Evolutionary conservation across 345 rosid genomes (phyloP).

Genomic region (Pugionium dolabratum): DNA sequence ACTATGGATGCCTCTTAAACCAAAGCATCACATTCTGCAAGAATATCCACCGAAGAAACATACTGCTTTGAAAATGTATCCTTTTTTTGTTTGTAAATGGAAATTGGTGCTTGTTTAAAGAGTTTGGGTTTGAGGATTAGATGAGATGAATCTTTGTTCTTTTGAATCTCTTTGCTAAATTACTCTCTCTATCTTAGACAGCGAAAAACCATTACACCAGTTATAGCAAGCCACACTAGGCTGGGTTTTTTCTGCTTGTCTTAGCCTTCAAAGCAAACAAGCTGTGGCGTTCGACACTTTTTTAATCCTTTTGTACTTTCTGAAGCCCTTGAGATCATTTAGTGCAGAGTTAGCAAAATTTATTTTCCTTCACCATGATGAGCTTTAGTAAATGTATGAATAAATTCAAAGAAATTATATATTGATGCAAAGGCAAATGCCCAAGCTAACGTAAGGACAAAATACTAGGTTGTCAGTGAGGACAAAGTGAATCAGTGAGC

Average conservation of each 20-base stretch:
- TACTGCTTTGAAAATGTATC: slow-evolving; percentile 15
- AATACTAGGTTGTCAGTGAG: too few relatives aligned
- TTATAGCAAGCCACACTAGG: slow-evolving; percentile 61
- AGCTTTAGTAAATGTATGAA: background rate
- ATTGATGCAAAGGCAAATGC: background rate
- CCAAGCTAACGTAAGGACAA: too few relatives aligned
- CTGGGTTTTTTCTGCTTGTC: slow-evolving; percentile 61
- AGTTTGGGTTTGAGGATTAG: slow-evolving; percentile 36
- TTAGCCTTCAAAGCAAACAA: slow-evolving; percentile 48
- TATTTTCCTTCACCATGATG: slow-evolving; percentile 69
- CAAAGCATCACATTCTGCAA: slow-evolving; percentile 19
- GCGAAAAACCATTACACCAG: background rate
- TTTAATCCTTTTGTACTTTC: slow-evolving; percentile 72
- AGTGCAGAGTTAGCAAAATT: slow-evolving; percentile 77
- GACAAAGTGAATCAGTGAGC: too few relatives aligned
- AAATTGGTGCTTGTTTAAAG: slow-evolving; percentile 31
- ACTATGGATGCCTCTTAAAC: slow-evolving; percentile 72
- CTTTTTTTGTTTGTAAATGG: slow-evolving; percentile 27
- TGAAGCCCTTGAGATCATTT: slow-evolving; percentile 73
- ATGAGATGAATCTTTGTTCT: slow-evolving; percentile 30
- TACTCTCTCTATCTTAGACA: too few relatives aligned
- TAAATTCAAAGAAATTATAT: background rate
- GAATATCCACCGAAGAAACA: slow-evolving; percentile 22
- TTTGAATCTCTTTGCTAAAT: background rate
- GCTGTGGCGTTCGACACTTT: slow-evolving; percentile 30